Percentiles rank a stretch among this genome's conserved stretches.
Evolutionary conservation across 768 basidiomycete species (phyloP).

Genomic region (Galerina sulciceps): DNA sequence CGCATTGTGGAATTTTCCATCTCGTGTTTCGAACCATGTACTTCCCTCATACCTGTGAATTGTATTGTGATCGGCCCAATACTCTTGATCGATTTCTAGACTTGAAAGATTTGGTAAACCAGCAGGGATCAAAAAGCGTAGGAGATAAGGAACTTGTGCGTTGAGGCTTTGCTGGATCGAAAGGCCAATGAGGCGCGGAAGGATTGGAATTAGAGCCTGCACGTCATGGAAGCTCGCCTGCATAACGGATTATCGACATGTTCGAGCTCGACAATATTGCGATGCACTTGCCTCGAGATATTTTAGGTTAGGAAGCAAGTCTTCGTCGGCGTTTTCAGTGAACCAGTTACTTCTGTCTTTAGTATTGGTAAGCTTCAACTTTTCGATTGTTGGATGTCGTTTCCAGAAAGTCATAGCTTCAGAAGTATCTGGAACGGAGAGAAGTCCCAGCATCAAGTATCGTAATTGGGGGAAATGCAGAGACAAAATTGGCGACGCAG

Average conservation of each 20-base stretch:
- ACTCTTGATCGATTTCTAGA: constrained; percentile 10
- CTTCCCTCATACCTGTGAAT: constrained; percentile 1
- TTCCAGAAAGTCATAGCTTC: background rate
- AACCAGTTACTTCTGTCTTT: background rate
- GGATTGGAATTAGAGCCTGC: background rate
- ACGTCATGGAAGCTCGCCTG: constrained; percentile 16
- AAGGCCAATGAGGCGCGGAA: constrained; percentile 13
- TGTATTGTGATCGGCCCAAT: background rate
- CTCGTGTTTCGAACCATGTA: constrained; percentile 15
- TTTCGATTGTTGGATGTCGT: background rate
- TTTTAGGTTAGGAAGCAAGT: too few species aligned
- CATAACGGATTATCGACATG: too few species aligned
- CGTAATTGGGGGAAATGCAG: background rate
- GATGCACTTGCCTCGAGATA: too few species aligned
- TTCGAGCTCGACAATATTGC: too few species aligned
- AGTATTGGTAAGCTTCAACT: background rate
- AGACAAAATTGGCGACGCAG: background rate
- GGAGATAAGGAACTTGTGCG: constrained; percentile 21
- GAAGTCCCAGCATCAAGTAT: background rate
- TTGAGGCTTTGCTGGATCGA: constrained; percentile 9
- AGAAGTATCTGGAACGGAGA: background rate
- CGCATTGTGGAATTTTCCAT: constrained; percentile 6
- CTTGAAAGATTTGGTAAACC: constrained; percentile 15
- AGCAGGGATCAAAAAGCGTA: constrained; percentile 13
- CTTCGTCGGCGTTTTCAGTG: background rate